A percentile compares a stretch with the other conserved stretches of the same genome.
These are phyloP conservation scores for Ensete ventricosum DNA, from an alignment of 176 grass and related monocot genomes.

Conservation along the genomic window DNA sequence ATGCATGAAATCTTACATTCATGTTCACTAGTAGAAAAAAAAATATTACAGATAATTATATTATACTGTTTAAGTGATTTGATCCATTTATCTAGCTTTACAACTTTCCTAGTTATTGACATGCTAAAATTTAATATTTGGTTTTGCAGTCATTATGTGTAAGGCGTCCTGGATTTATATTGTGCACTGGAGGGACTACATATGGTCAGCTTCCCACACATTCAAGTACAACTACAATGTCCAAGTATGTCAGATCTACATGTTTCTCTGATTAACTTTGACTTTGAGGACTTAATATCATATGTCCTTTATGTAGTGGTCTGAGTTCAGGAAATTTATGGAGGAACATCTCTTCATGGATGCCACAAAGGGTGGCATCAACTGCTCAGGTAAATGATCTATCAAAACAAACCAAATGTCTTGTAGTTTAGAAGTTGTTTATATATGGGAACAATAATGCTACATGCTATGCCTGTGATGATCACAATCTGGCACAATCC, in stretches of 20 bases:
- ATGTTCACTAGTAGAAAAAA: background rate
- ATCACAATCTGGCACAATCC: background rate
- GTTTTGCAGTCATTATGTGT: slow-evolving; percentile 63
- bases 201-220: slow-evolving; percentile 85
- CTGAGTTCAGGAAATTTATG: slow-evolving; percentile 66
- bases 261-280: slow-evolving; percentile 12
- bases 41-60: background rate
- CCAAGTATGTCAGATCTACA: slow-evolving; percentile 35
- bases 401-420: background rate
- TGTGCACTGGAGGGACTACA: slow-evolving; percentile 83
- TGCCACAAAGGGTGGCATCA: slow-evolving; percentile 47
- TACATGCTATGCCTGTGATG: background rate
- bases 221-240: slow-evolving; percentile 39
- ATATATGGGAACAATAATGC: no score
- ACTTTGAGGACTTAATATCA: slow-evolving; percentile 9
- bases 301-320: slow-evolving; percentile 26
- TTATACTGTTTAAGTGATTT: background rate
- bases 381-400: slow-evolving; percentile 44
- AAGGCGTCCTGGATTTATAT: slow-evolving; percentile 81
- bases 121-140: slow-evolving; percentile 21
- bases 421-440: no score
- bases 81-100: background rate
- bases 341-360: slow-evolving; percentile 90
- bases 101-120: slow-evolving; percentile 10
- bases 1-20: background rate